phyloP scores from a whole-genome alignment of 768 basidiomycete species.

The Auricularia auricula-judae region DNA sequence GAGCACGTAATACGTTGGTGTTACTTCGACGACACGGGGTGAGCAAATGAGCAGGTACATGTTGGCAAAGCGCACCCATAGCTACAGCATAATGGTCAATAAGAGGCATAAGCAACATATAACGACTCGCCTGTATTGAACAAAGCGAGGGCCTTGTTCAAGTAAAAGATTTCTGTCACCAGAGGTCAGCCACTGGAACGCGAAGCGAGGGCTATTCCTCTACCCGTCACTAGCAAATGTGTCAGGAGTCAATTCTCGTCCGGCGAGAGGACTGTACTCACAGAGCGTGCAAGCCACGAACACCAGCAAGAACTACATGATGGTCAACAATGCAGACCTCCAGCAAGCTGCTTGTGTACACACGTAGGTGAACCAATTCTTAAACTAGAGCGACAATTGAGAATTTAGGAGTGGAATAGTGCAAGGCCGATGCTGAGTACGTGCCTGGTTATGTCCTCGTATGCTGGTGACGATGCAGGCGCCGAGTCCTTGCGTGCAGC shows the following conservation, averaged over 20 bases:
- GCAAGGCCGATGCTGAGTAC: conserved; percentile 5
- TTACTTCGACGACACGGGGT: conserved; percentile 8
- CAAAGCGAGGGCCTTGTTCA: conserved; percentile 37
- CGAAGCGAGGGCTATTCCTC: too few species aligned
- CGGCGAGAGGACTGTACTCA: too few species aligned
- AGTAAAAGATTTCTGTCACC: conserved; percentile 26
- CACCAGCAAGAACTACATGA: background rate
- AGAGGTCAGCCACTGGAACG: conserved; percentile 1
- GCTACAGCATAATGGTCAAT: background rate
- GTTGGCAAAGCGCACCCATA: background rate
- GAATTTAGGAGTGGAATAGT: background rate
- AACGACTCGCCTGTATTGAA: conserved; percentile 30
- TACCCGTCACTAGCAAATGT: too few species aligned
- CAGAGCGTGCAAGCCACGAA: background rate
- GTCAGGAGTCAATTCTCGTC: too few species aligned
- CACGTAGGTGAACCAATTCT: conserved; percentile 28
- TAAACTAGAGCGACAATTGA: conserved; percentile 17
- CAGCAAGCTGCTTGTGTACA: conserved; percentile 2
- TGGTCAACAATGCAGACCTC: background rate
- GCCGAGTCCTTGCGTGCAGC: conserved; percentile 32
- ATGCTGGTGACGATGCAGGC: conserved; percentile 27
- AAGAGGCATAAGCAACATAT: background rate
- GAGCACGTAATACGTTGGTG: conserved; percentile 27
- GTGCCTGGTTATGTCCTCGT: conserved; percentile 18
- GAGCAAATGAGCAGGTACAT: background rate